Evolutionary conservation across 805 yeast genomes (phyloP), one percentile per base, ranked within the genome.

Genomic region (Lachancea nothofagi): DNA sequence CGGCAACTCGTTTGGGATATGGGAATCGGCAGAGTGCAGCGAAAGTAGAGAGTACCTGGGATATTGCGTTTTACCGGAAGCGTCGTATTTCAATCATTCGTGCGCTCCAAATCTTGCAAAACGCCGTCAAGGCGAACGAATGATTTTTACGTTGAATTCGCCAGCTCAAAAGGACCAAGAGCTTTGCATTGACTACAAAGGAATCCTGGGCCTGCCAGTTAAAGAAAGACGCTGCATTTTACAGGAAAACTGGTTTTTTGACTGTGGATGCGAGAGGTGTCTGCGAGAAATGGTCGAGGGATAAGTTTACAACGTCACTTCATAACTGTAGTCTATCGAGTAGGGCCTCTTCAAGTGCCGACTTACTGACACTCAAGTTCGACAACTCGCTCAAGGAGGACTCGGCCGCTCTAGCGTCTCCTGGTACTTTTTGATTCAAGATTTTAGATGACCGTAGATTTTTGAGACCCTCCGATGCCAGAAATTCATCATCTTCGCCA

Each of bases 1-100:
- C 36, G 80, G 82, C 12, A 80, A 80, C 51, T 80, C 85, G 1
- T 80, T 80, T 57, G 86, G 86, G 1, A 75, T 78, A 17, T 78
- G 85, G 83, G 75, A 79, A 35, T 57, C 61, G 2, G 58, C 48
- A 5, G 60, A 54, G 3, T 64, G 64, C 2, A 49, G 58, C 8
- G 82, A 75, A 43, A 70, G 69, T 27, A 55, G 58, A 40, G 81
- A 76, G 42, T 77, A 72, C 47, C 65, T 78, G 36, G 87, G 87
- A 0, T 76, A 76, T 46, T 70, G 74, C 27, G 67, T 80, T 2
- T 75, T 67, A 42, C 83, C 85, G 1, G 69, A 72, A 21, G 84
- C 80, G 0, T 80, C 86, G 2, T 79, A 65, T 48, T 80, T 80
- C 67, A 80, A 80, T 51, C 86, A 80, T 54, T 75, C 82, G 3